Evolutionary conservation across 371 early-diverging fungal genomes (phyloP).

Genomic region (Haplosporangium sp.): DNA sequence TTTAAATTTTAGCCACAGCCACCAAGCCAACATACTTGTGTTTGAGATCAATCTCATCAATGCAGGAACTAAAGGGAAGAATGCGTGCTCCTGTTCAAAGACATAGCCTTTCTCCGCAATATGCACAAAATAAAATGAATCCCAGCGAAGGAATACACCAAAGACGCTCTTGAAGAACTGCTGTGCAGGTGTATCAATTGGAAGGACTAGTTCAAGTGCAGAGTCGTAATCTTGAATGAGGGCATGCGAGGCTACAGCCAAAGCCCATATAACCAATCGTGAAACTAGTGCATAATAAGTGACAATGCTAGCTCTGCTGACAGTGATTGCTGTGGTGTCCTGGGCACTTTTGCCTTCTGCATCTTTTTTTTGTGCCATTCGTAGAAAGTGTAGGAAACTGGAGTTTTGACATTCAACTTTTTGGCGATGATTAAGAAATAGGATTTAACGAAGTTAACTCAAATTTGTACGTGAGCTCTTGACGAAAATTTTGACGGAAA

Average conservation of each 20-base stretch:
- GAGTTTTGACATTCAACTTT: too few relatives aligned
- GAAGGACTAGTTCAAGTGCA: constrained; percentile 58
- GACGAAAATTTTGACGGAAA: too few relatives aligned
- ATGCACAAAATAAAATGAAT: constrained; percentile 89
- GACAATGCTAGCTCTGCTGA: constrained; percentile 29
- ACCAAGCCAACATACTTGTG: constrained; percentile 54
- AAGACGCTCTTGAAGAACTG: constrained; percentile 48
- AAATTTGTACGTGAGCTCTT: too few relatives aligned
- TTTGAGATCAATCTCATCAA: constrained; percentile 64
- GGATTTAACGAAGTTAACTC: too few relatives aligned
- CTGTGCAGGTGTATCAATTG: constrained; percentile 24
- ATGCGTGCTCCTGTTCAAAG: constrained; percentile 93
- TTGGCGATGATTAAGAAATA: too few relatives aligned
- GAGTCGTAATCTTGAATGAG: constrained; percentile 69
- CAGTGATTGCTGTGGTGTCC: neutral
- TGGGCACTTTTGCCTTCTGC: neutral
- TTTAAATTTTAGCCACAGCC: neutral
- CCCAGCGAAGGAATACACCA: constrained; percentile 88
- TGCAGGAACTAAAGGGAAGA: constrained; percentile 89
- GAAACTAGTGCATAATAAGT: constrained; percentile 45
- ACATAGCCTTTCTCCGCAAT: constrained; percentile 87
- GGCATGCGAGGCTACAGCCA: constrained; percentile 60
- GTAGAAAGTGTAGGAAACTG: neutral
- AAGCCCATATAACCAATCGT: constrained; percentile 50
- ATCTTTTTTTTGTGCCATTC: constrained; percentile 11